Evolutionary conservation across 805 yeast species (phyloP), one percentile per base, ranked within the genome.

Genomic region (Wilhelminamyces savonicus): DNA sequence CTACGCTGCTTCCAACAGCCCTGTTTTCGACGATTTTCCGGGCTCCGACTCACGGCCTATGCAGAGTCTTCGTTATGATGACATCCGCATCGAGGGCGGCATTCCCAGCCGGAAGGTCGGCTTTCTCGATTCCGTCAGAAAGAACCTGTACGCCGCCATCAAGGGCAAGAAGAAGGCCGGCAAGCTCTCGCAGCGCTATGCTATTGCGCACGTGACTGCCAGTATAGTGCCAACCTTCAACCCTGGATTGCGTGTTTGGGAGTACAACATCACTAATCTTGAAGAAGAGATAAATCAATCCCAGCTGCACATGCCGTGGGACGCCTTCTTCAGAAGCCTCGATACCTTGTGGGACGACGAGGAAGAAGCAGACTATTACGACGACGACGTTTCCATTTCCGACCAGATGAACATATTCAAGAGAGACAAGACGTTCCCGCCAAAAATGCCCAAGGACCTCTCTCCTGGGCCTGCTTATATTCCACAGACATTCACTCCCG

Each of bases 241-340:
- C 41, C 87, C 95, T 4, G 84, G 87, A 4, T 48, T 85, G 37
- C 65, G 95, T 39, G 76, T 85, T 2, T 85, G 94, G 92, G 95
- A 85, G 50, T 85, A 85, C 52, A 85, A 85, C 46, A 71, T 73
- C 21, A 70, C 84, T 0, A 79, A 66, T 1, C 48, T 82, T 26
- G 58, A 50, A n/a, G 44, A 47, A 21, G 41, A 39, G 13, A 33
- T 40, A 12, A 42, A 40, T 23, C 16, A 26, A 33, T 18, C 13
- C 31, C 27, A 22, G 32, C 11, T 16, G 16, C 57, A 40, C 40
- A 62, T 62, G 35, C 67, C 81, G 5, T 82, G 92, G 92, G 66
- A 60, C 29, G 47, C 42, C 4, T 79, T 82, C 44, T 78, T 79
- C 42, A 47, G 51, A 3, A 65, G 66, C 2, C 48, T 78, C 15